phyloP scores from a whole-genome alignment of 192 early-diverging fungal genomes.

The Gigaspora rosea region DNA sequence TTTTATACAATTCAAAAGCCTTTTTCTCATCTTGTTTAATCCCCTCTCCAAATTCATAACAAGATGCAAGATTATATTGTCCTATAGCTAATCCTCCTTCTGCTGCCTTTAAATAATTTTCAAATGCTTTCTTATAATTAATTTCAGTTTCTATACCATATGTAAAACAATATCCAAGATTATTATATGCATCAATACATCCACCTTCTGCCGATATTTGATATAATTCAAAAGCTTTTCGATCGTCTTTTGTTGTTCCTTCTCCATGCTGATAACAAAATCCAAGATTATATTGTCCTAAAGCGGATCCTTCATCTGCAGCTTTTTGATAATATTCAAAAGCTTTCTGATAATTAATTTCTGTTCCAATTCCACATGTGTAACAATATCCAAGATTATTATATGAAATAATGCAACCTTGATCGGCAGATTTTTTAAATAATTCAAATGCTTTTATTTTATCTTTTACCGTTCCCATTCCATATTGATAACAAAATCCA shows the following conservation, averaged over 20 bases:
- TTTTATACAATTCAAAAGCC: slow-evolving; percentile 54
- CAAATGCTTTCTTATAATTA: slow-evolving; percentile 47
- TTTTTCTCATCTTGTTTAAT: slow-evolving; percentile 61
- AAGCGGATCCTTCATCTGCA: slow-evolving; percentile 53
- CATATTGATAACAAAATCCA: slow-evolving; percentile 62
- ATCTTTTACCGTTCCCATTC: slow-evolving; percentile 54
- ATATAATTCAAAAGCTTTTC: slow-evolving; percentile 64
- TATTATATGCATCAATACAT: slow-evolving; percentile 61
- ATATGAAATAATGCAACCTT: slow-evolving; percentile 55
- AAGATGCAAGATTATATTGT: slow-evolving; percentile 57
- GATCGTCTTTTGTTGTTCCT: slow-evolving; percentile 50
- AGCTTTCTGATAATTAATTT: slow-evolving; percentile 63
- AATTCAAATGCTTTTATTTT: slow-evolving; percentile 54
- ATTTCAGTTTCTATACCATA: slow-evolving; percentile 65
- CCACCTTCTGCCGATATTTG: background rate
- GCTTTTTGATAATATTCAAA: slow-evolving; percentile 61
- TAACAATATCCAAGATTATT: slow-evolving; percentile 79
- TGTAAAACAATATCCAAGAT: slow-evolving; percentile 78
- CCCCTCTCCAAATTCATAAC: slow-evolving; percentile 61
- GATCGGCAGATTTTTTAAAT: slow-evolving; percentile 62
- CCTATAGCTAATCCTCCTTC: slow-evolving; percentile 57
- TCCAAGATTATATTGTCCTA: slow-evolving; percentile 58
- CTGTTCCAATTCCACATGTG: slow-evolving; percentile 69
- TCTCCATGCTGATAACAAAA: slow-evolving; percentile 64
- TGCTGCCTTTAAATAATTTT: slow-evolving; percentile 56